Evolutionary conservation across 768 basidiomycete genomes (phyloP), one percentile per base, ranked within the genome.

Genomic region (Naganishia kalamii): DNA sequence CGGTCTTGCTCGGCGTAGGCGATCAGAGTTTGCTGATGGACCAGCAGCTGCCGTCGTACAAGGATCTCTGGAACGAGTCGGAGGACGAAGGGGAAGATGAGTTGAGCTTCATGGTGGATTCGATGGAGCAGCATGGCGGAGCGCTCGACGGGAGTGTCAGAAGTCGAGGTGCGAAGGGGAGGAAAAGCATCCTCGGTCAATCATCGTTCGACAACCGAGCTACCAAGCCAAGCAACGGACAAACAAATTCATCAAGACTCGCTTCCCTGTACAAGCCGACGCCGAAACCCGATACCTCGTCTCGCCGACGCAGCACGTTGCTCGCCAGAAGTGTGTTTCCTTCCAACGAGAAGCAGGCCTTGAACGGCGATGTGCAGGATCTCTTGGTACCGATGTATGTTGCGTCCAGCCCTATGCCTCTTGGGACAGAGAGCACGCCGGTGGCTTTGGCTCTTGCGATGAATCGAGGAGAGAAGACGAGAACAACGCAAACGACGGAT

Each of bases 251-350:
- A 11, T 57, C 54, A 23, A 33, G 37, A 25, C 54, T 57, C 8
- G 54, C 54, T 23, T 57, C 54, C 13, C 35, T 35, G 35, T 57
- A 57, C 54, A 57, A 57, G 30, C 54, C 54, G 54, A 57, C 54
- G 15, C 54, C 54, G n/a, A 57, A 57, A 40, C 54, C 54, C 37
- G 54, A 57, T 33, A n/a, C 54, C 2, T 52, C 51, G 15, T 37
- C 33, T 40, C n/a, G 54, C 25, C 54, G 54, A 2, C 54, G 54
- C 8, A 57, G 54, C 54, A 57, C 54, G 5, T 37, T 57, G 3
- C 40, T 57, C 35, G 54, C 54, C 35, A 52, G n/a, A 3, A 23
- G 29, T n/a, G n/a, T 21, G n/a, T 21, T 32, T 13, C 17, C 29
- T 8, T 10, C 15, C 35, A 21, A n/a, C 2, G 54, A 23, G 13